These are phyloP conservation scores for Ustilago tritici DNA, from an alignment of 1,284 basidiomycete species.

Conservation along the genomic window DNA sequence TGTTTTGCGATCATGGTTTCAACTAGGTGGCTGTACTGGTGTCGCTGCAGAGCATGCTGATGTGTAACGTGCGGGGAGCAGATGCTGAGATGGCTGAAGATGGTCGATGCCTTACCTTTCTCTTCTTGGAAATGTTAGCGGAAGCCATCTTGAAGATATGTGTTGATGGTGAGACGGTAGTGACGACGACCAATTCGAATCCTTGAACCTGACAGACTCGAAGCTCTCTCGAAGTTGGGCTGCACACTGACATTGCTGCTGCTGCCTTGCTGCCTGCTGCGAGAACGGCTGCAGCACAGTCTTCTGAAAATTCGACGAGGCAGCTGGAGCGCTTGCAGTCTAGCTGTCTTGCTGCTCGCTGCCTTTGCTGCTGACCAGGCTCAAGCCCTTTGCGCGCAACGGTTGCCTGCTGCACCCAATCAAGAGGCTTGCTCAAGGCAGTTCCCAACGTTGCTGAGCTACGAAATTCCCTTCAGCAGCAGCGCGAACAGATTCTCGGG, in stretches of 20 bases:
- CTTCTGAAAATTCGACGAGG: neutral
- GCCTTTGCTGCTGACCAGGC: neutral
- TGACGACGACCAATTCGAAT: constrained; percentile 25
- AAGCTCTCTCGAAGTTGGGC: neutral
- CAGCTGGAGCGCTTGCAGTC: no score
- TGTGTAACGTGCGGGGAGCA: constrained; percentile 1
- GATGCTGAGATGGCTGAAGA: neutral
- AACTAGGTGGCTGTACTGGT: neutral
- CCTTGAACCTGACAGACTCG: constrained; percentile 26
- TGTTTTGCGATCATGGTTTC: neutral
- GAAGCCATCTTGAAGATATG: constrained; percentile 62
- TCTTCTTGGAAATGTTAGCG: constrained; percentile 69
- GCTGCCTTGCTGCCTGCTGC: neutral
- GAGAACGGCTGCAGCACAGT: neutral
- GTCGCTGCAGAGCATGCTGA: constrained; percentile 5
- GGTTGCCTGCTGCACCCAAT: neutral
- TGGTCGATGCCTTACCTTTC: constrained; percentile 60
- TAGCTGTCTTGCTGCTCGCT: constrained; percentile 1
- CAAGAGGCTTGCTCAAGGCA: neutral
- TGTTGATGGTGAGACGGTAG: constrained; percentile 40
- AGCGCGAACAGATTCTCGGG: no score
- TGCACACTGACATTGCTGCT: neutral
- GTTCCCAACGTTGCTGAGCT: neutral
- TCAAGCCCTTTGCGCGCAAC: neutral
- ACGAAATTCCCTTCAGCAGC: no score